Base-by-base conservation (phyloP, 169 alveolate genomes). In the Besnoitia besnoiti region DNA sequence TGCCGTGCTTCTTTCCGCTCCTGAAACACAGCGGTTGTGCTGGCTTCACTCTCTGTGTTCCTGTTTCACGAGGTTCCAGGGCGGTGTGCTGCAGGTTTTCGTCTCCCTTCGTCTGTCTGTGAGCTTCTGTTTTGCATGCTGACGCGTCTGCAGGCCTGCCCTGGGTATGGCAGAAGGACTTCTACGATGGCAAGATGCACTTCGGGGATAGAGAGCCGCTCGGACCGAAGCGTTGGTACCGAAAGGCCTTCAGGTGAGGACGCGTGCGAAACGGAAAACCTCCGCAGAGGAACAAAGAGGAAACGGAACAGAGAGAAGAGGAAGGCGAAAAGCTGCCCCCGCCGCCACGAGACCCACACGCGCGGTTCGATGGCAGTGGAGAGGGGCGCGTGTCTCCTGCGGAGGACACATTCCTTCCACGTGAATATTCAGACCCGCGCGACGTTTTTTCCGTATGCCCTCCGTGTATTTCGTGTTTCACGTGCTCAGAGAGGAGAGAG, bases 81-180 rank as follows among this genome's bases (percentile, higher is more conserved):
- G n/a, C n/a, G n/a, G n/a, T n/a, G n/a, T n/a, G 33, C 73, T 55
- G 33, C 5, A 24, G 16, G 35, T 55, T 21, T 33, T 55, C 33
- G 33, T 24, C 33, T 21, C 0, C 73, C 21, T 55, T 24, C 3
- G 61, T 7, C 35, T 10, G 73, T 55, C 73, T 55, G 33, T 12
- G n/a, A n/a, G 73, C 73, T 7, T 55, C 73, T 19, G 21, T 39
- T 61, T 2, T 55, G 40, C 62, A 87, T 59, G 37, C 30, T 49
- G 46, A 8, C 47, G 59, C 76, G 59, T 27, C 12, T 7, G 76
- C 89, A 96, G 98, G 97, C 27, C 93, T 97, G 47, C 98, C 98
- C 39, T 97, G 98, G 98, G 96, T 97, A 24, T 97, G 98, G 98
- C 96, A 94, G 75, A 67, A 80, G 61, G 90, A 89, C 50, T 96